These are phyloP conservation scores for Scutellaria barbata DNA, from an alignment of 257 asterid genomes.

Conservation along the genomic window DNA sequence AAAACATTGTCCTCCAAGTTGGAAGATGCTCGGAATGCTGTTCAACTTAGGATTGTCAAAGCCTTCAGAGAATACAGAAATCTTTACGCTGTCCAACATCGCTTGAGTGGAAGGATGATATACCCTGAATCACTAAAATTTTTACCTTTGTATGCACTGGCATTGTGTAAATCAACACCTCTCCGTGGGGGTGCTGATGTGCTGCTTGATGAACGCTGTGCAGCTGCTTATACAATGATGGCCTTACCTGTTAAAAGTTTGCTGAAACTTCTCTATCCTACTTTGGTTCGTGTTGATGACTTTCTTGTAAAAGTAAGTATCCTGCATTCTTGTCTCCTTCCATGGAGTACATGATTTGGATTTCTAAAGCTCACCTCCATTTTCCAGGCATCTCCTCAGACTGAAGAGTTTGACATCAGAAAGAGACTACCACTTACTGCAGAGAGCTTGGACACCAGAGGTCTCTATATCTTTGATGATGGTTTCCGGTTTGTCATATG, in stretches of 20 bases:
- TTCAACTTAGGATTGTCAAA: slow-evolving; percentile 82
- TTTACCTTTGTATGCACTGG: slow-evolving; percentile 68
- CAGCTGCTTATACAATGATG: slow-evolving; percentile 80
- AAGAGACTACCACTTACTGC: slow-evolving; percentile 80
- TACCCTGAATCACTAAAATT: slow-evolving; percentile 87
- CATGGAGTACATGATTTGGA: slow-evolving; percentile 33
- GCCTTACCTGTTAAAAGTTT: slow-evolving; percentile 71
- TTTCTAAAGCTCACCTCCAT: slow-evolving; percentile 33
- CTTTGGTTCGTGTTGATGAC: slow-evolving; percentile 67
- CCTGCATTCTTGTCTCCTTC: slow-evolving; percentile 15
- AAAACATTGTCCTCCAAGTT: slow-evolving; percentile 81
- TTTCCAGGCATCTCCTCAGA: slow-evolving; percentile 50
- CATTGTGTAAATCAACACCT: slow-evolving; percentile 74
- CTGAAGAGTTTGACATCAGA: slow-evolving; percentile 50
- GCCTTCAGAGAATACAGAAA: slow-evolving; percentile 92
- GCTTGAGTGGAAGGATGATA: slow-evolving; percentile 85
- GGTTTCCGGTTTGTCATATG: slow-evolving; percentile 91
- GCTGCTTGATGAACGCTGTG: slow-evolving; percentile 77
- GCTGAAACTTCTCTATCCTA: slow-evolving; percentile 85
- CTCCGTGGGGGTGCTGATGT: slow-evolving; percentile 94
- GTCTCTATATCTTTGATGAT: slow-evolving; percentile 83
- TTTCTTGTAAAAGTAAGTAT: slow-evolving; percentile 58
- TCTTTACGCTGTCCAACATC: slow-evolving; percentile 93
- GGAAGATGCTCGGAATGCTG: slow-evolving; percentile 82
- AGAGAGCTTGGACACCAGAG: slow-evolving; percentile 88